These are phyloP conservation scores for Trichoderma asperellum DNA, from an alignment of 2,329 filamentous ascomycete genomes.

Conservation along the genomic window DNA sequence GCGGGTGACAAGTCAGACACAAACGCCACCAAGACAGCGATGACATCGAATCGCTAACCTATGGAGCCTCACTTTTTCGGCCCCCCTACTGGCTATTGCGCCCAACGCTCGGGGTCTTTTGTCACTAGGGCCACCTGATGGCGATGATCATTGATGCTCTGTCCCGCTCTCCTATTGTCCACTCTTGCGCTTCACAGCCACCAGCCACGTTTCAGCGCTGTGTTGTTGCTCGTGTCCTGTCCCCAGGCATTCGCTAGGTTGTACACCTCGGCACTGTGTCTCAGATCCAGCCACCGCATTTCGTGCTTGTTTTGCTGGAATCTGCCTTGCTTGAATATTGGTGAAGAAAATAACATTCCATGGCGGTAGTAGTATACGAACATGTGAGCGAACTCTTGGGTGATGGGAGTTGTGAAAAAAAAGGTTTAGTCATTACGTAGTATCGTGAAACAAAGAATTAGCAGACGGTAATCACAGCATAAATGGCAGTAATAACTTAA, in stretches of 20 bases:
- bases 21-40: background rate
- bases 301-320: background rate
- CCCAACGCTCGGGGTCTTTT: background rate
- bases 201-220: background rate
- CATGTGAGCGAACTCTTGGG: no score
- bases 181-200: background rate
- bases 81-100: background rate
- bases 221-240: background rate
- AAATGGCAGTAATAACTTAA: background rate
- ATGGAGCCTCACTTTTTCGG: background rate
- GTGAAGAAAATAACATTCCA: background rate
- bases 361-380: no score
- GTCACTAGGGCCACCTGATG: background rate
- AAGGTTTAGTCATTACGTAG: background rate
- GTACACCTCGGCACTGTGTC: background rate
- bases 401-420: background rate
- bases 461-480: background rate
- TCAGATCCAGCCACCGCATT: background rate
- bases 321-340: background rate
- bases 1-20: constrained; percentile 13
- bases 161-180: background rate
- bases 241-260: background rate
- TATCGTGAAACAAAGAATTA: background rate
- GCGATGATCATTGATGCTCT: background rate
- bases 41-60: background rate